Conservation (phyloP, 129 eudicot genomes). For the Chrysanthemum makinoi region DNA sequence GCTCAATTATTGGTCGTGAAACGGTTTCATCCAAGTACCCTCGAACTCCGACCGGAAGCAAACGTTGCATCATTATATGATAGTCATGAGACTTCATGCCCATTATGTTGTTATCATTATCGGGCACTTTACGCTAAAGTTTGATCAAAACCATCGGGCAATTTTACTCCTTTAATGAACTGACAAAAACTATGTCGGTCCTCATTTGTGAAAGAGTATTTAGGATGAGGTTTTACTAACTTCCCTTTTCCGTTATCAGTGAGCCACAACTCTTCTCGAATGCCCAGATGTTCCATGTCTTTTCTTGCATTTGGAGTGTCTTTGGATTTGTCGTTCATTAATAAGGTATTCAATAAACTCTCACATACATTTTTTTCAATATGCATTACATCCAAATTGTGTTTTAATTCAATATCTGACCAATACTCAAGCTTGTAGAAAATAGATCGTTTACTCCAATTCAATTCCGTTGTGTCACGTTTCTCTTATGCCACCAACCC, state of each 20-base stretch:
- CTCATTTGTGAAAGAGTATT: background rate
- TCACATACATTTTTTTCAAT: background rate
- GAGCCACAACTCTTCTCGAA: constrained; percentile 6
- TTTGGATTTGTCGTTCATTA: constrained; percentile 1
- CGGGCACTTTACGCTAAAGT: background rate
- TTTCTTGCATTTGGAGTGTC: constrained; percentile 1
- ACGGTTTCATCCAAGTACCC: background rate
- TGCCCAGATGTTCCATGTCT: background rate
- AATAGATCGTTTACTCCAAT: background rate
- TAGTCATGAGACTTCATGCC: constrained; percentile 6
- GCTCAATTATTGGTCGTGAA: background rate
- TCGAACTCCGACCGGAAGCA: constrained; percentile 1
- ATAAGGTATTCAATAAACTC: background rate
- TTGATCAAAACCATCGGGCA: constrained; percentile 3
- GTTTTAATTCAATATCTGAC: background rate
- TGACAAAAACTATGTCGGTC: background rate
- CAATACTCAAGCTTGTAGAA: constrained; percentile 1
- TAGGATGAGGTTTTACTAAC: background rate
- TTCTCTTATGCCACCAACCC: background rate
- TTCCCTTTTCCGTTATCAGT: background rate
- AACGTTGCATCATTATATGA: constrained; percentile 3
- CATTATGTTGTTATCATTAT: background rate
- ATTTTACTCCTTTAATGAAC: background rate
- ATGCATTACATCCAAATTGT: constrained; percentile 10
- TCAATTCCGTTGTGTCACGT: background rate